Conservation (phyloP, 2,329 filamentous ascomycete genomes). For the Fusarium domesticum region DNA sequence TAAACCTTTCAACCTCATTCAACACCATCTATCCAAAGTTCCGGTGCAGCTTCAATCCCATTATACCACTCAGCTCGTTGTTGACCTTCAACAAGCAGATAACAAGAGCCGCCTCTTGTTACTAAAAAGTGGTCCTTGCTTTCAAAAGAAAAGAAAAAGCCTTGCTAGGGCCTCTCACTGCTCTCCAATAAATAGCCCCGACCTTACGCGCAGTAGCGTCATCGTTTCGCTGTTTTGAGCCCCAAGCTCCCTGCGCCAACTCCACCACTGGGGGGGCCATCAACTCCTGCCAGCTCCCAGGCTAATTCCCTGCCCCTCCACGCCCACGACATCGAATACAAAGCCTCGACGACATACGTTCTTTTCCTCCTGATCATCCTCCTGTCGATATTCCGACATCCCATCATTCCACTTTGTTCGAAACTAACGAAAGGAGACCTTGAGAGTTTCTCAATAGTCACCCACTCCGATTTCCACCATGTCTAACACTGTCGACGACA, state of each 20-base stretch:
- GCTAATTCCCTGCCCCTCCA: constrained; percentile 29
- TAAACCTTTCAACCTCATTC: not conserved
- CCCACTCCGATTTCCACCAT: constrained; percentile 26
- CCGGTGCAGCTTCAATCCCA: not conserved
- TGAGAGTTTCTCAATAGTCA: not conserved
- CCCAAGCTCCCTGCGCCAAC: constrained; percentile 28
- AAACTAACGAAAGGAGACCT: not conserved
- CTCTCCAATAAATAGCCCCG: constrained; percentile 28
- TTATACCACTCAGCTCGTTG: not conserved
- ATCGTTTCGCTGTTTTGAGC: constrained; percentile 22
- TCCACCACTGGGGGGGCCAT: constrained; percentile 27
- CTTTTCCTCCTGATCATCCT: constrained; percentile 2
- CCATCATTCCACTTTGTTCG: not conserved
- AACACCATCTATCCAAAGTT: not conserved
- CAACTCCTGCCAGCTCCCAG: constrained; percentile 19
- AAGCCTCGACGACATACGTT: constrained; percentile 14
- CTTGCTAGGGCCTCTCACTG: constrained; percentile 2
- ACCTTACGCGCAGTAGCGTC: constrained; percentile 29
- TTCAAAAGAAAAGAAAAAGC: constrained; percentile 11
- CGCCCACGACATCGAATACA: constrained; percentile 19
- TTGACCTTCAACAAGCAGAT: not conserved
- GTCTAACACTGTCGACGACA: constrained; percentile 37
- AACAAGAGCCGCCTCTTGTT: not conserved
- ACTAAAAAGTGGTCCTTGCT: constrained; percentile 10
- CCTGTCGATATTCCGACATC: constrained; percentile 2